These are phyloP conservation scores for Rhinocladiella mackenziei DNA, from an alignment of 2,329 filamentous ascomycete genomes.

Conservation along the genomic window DNA sequence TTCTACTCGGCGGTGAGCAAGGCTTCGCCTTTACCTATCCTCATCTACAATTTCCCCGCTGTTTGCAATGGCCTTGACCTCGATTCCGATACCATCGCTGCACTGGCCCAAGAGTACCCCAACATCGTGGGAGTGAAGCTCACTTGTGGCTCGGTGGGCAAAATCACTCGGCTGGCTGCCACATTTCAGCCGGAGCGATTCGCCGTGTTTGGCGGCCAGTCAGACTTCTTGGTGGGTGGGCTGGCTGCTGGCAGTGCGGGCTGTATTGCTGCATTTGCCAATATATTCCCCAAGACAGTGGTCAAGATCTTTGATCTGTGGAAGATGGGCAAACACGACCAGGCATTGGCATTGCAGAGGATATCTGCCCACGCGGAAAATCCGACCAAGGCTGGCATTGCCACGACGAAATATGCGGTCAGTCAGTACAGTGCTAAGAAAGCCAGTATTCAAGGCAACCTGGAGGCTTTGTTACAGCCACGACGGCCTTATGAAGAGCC, in stretches of 20 bases:
- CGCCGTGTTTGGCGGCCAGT: conserved; percentile 66
- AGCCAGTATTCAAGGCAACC: conserved; percentile 56
- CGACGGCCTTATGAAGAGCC: conserved; percentile 58
- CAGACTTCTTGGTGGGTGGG: conserved; percentile 62
- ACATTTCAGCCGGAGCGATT: conserved; percentile 55
- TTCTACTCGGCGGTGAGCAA: conserved; percentile 58
- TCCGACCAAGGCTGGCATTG: conserved; percentile 63
- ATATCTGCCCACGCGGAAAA: conserved; percentile 62
- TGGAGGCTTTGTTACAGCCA: conserved; percentile 54
- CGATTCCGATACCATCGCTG: conserved; percentile 58
- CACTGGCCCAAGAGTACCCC: conserved; percentile 47
- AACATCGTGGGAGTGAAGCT: conserved; percentile 64
- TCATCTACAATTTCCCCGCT: conserved; percentile 65
- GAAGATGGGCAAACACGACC: conserved; percentile 51
- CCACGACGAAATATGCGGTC: conserved; percentile 64
- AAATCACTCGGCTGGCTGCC: conserved; percentile 54
- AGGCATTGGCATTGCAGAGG: conserved; percentile 59
- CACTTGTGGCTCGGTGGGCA: conserved; percentile 60
- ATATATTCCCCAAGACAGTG: conserved; percentile 54
- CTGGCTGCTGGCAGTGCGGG: conserved; percentile 52
- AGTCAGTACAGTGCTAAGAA: conserved; percentile 55
- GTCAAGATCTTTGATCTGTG: conserved; percentile 59
- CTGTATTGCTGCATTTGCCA: conserved; percentile 56
- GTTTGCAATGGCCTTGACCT: conserved; percentile 66
- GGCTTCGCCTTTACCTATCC: conserved; percentile 51